Evolutionary conservation across 2,329 filamentous ascomycete genomes (phyloP).

Genomic region (Allantophomopsis cytisporea): DNA sequence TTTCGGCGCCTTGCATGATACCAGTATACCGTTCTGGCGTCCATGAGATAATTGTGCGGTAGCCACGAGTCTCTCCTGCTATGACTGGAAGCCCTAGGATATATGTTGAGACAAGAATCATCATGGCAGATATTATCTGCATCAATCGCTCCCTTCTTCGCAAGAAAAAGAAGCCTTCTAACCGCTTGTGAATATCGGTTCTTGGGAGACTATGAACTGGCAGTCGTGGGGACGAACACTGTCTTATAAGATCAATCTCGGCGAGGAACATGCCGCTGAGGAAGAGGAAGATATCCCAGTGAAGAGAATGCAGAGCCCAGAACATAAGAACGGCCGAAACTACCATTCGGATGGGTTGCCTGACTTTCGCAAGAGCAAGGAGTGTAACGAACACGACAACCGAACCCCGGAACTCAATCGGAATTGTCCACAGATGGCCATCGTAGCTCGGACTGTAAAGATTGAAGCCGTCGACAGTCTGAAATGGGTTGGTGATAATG

Average conservation of each 20-base stretch:
- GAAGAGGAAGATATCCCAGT: conserved; percentile 2
- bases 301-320: background rate
- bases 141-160: too few species aligned
- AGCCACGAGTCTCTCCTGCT: background rate
- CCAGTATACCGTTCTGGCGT: background rate
- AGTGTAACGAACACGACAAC: conserved; percentile 1
- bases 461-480: background rate
- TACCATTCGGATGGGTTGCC: background rate
- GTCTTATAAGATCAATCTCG: conserved; percentile 1
- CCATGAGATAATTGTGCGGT: background rate
- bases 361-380: conserved; percentile 1
- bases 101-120: background rate
- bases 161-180: background rate
- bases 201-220: background rate
- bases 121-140: background rate
- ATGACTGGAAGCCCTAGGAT: background rate
- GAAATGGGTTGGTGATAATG: background rate
- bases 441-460: conserved; percentile 1
- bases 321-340: background rate
- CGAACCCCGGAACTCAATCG: conserved; percentile 2
- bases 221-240: background rate
- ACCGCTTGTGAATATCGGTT: background rate
- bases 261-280: conserved; percentile 1
- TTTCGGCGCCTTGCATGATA: background rate
- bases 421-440: conserved; percentile 3